Evolutionary conservation across 352 stramenopile species (phyloP).

Genomic region (Globisporangium paroecandrum): DNA sequence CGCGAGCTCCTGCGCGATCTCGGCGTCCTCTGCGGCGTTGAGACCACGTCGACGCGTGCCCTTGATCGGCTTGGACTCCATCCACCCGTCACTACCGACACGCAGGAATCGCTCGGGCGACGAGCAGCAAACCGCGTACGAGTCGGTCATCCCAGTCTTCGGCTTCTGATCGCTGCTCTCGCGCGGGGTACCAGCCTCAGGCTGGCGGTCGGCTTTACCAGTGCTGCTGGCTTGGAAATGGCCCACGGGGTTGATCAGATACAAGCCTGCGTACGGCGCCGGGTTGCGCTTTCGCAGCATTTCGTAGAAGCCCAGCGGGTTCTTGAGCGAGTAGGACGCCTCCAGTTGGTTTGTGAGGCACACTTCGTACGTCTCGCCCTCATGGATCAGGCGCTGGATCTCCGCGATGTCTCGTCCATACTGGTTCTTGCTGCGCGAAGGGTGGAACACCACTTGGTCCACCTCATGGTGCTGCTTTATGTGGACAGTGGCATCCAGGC

Average conservation of each 20-base stretch:
- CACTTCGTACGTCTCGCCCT: conserved; percentile 95
- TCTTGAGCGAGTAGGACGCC: conserved; percentile 30
- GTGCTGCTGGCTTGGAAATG: conserved; percentile 20
- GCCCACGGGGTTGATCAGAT: conserved; percentile 62
- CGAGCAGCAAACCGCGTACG: conserved; percentile 93
- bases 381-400: conserved; percentile 89
- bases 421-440: conserved; percentile 56
- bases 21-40: conserved; percentile 42
- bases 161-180: not conserved
- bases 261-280: conserved; percentile 93
- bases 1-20: conserved; percentile 71
- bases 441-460: conserved; percentile 44
- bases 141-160: conserved; percentile 20
- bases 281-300: conserved; percentile 90
- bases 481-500: not conserved
- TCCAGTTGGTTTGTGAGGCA: conserved; percentile 95
- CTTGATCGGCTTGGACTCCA: conserved; percentile 98
- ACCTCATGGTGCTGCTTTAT: not conserved
- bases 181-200: not conserved
- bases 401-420: conserved; percentile 87
- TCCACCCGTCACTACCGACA: conserved; percentile 57
- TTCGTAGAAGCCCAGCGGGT: conserved; percentile 86
- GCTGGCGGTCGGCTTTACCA: not conserved
- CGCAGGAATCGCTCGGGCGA: conserved; percentile 95
- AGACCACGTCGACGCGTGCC: conserved; percentile 81